phyloP scores from a whole-genome alignment of 495 filamentous ascomycete genomes.

The Aspergillus avenaceus region DNA sequence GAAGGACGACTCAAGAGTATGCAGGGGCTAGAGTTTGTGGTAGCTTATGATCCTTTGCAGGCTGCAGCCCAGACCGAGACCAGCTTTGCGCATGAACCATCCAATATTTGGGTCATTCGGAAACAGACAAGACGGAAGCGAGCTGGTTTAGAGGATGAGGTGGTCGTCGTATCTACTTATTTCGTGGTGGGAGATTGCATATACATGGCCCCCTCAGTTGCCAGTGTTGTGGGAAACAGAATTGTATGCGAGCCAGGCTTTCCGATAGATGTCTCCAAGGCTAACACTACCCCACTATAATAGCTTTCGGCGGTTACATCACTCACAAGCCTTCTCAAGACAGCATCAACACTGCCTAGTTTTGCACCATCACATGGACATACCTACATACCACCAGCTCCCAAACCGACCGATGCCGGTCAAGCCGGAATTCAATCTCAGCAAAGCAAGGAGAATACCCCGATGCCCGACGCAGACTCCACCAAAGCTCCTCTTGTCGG shows the following conservation, averaged over 20 bases:
- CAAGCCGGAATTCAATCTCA: slow-evolving; percentile 29
- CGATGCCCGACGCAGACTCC: slow-evolving; percentile 50
- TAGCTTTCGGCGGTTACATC: slow-evolving; percentile 59
- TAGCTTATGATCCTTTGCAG: slow-evolving; percentile 65
- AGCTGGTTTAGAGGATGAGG: slow-evolving; percentile 57
- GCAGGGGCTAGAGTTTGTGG: slow-evolving; percentile 79
- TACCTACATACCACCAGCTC: slow-evolving; percentile 58
- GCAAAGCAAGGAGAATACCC: slow-evolving; percentile 57
- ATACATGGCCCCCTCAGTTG: slow-evolving; percentile 82
- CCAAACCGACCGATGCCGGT: slow-evolving; percentile 33
- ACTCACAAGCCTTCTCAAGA: slow-evolving; percentile 63
- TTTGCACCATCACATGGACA: slow-evolving; percentile 74
- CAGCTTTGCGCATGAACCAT: slow-evolving; percentile 46
- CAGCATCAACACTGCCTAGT: slow-evolving; percentile 57
- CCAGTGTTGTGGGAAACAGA: slow-evolving; percentile 69
- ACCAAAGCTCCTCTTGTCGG: slow-evolving; percentile 35
- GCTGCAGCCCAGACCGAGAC: slow-evolving; percentile 61
- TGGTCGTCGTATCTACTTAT: slow-evolving; percentile 71
- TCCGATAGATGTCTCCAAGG: slow-evolving; percentile 36
- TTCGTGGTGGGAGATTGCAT: slow-evolving; percentile 82
- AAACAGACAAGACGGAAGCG: slow-evolving; percentile 73
- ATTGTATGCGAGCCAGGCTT: slow-evolving; percentile 49
- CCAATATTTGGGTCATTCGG: slow-evolving; percentile 85
- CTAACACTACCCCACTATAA: slow-evolving; percentile 3
- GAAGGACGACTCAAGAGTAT: slow-evolving; percentile 72